Evolutionary conservation across 495 filamentous ascomycete genomes (phyloP), one percentile per base, ranked within the genome.

Genomic region (Halenospora varia): DNA sequence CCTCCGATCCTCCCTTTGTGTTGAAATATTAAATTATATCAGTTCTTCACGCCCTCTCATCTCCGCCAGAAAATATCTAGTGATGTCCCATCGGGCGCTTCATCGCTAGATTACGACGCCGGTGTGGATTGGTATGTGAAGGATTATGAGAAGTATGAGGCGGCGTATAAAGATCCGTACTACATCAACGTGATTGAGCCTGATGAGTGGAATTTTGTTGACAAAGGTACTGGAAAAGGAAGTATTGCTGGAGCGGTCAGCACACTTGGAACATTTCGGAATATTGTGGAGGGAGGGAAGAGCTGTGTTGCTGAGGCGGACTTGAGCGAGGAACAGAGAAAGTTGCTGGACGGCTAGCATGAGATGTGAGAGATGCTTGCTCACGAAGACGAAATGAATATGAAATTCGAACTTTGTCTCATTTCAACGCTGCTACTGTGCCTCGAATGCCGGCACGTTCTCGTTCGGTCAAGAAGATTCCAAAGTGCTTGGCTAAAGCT

Each of bases 371-470:
- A n/a, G 35, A 40, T 40, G 35, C 9, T 9, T 9, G 9, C 9
- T 9, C 9, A 9, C 9, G 35, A n/a, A n/a, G n/a, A n/a, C n/a
- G n/a, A n/a, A n/a, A n/a, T n/a, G n/a, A n/a, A n/a, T n/a, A n/a
- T n/a, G n/a, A n/a, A n/a, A n/a, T n/a, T n/a, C n/a, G n/a, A n/a
- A n/a, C 6, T 35, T 35, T 13, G 29, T 4, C 29, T n/a, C 17
- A 46, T 46, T 47, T 26, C 40, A 77, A 44, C 70, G 85, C 73
- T 25, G 77, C 79, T 25, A 66, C 55, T 55, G 79, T 66, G 0
- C 82, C 81, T 6, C 61, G 67, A 50, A 89, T 88, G 0, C 77
- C 85, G 24, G 64, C 67, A 24, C 71, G 69, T 60, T 88, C 84
- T 50, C 72, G 68, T 18, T 68, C 61, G 0, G 61, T 75, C 10